Conservation (phyloP, 1,284 basidiomycete species). For the Porogramme epimiltina region DNA sequence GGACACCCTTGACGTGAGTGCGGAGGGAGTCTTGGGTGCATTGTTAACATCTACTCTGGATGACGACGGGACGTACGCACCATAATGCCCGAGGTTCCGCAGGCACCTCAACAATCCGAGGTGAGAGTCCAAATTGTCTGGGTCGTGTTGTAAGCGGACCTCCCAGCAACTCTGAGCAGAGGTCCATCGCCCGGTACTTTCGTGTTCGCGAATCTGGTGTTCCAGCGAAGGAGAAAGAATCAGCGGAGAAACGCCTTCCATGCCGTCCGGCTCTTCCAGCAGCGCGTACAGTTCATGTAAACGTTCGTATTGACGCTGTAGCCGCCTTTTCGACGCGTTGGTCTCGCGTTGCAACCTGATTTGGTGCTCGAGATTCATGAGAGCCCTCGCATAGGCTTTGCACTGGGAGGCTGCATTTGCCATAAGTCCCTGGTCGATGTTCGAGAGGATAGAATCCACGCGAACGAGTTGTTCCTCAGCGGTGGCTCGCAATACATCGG, state of each 20-base stretch:
- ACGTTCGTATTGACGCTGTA: constrained; percentile 86
- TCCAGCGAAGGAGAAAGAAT: constrained; percentile 92
- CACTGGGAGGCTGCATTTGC: constrained; percentile 94
- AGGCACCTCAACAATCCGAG: constrained; percentile 91
- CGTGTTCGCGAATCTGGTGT: constrained; percentile 97
- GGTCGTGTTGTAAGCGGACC: constrained; percentile 89
- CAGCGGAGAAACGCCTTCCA: constrained; percentile 95
- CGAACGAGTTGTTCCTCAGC: constrained; percentile 53
- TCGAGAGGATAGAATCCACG: constrained; percentile 81
- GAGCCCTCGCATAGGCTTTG: constrained; percentile 90
- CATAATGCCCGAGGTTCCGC: constrained; percentile 95
- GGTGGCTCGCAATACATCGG: background rate
- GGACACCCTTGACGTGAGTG: constrained; percentile 92
- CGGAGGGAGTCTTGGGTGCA: constrained; percentile 74
- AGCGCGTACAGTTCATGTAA: constrained; percentile 96
- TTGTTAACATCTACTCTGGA: no score
- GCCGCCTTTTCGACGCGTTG: constrained; percentile 46
- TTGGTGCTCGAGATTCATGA: constrained; percentile 94
- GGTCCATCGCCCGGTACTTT: constrained; percentile 97
- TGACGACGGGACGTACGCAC: constrained; percentile 46
- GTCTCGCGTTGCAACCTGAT: constrained; percentile 57
- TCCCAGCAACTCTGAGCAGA: constrained; percentile 99
- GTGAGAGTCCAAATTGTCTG: constrained; percentile 88
- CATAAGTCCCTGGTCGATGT: constrained; percentile 88
- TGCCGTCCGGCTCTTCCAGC: constrained; percentile 97